phyloP scores from a whole-genome alignment of 345 rosid genomes.

The Eucalyptus cloeziana region DNA sequence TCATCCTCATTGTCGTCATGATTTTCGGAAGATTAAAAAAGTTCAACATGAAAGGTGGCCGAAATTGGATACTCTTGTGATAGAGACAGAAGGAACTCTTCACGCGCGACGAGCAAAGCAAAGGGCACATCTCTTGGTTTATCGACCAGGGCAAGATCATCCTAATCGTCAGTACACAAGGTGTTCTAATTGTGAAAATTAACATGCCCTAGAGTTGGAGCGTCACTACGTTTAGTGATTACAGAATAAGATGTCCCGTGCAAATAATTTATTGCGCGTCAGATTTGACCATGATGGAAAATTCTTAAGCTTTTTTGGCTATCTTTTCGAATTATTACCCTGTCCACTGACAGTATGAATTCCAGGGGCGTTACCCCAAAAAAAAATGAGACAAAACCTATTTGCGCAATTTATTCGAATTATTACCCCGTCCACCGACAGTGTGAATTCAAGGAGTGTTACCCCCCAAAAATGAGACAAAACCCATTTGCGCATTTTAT shows the following conservation, averaged over 20 bases:
- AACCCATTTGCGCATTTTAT: neutral
- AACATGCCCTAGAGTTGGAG: neutral
- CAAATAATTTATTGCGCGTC: neutral
- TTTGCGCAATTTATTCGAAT: neutral
- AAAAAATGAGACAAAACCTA: too few species aligned
- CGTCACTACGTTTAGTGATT: neutral
- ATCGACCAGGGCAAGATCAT: neutral
- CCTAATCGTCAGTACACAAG: neutral
- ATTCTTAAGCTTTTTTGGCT: neutral
- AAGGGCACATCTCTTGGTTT: neutral
- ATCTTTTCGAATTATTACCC: neutral
- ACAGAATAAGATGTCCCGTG: neutral
- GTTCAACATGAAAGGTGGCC: conserved; percentile 25
- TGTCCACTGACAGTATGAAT: neutral
- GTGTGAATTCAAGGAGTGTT: too few species aligned
- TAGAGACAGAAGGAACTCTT: neutral
- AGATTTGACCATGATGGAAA: neutral
- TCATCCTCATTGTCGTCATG: conserved; percentile 20
- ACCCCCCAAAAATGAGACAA: neutral
- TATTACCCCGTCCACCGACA: neutral
- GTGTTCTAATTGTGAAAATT: neutral
- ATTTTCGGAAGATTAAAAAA: conserved; percentile 30
- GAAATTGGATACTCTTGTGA: conserved; percentile 15
- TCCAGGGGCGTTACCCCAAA: neutral
- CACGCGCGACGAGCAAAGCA: neutral